Evolutionary conservation across 2,329 filamentous ascomycete genomes (phyloP).

Genomic region (Blastomyces parvus): DNA sequence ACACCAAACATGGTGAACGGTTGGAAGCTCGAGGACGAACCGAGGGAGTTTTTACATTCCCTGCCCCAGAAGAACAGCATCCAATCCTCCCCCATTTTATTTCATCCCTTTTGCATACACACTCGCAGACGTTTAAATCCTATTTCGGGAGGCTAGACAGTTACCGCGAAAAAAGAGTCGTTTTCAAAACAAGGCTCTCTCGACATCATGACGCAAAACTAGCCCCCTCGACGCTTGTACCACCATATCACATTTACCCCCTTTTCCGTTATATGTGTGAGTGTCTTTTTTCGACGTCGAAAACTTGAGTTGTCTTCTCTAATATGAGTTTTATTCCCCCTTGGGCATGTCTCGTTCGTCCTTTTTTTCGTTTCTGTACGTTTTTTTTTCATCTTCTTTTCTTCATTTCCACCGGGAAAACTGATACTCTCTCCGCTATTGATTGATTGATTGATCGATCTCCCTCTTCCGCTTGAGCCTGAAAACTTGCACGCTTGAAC

Average conservation of each 20-base stretch:
- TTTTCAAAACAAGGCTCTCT: neutral
- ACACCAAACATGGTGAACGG: neutral
- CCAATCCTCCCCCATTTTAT: neutral
- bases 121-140: neutral
- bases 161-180: neutral
- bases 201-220: neutral
- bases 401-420: neutral
- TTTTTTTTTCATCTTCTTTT: neutral
- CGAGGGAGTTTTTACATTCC: neutral
- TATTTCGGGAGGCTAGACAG: neutral
- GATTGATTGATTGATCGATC: neutral
- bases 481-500: neutral
- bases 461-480: neutral
- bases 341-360: neutral
- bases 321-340: constrained; percentile 4
- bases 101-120: neutral
- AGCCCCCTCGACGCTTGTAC: neutral
- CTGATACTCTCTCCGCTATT: neutral
- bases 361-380: neutral
- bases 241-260: neutral
- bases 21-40: neutral
- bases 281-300: neutral
- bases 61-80: neutral
- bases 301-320: neutral
- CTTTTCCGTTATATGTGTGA: neutral